Base-by-base conservation (phyloP, 352 stramenopile species). In the Elongisporangium undulatum region DNA sequence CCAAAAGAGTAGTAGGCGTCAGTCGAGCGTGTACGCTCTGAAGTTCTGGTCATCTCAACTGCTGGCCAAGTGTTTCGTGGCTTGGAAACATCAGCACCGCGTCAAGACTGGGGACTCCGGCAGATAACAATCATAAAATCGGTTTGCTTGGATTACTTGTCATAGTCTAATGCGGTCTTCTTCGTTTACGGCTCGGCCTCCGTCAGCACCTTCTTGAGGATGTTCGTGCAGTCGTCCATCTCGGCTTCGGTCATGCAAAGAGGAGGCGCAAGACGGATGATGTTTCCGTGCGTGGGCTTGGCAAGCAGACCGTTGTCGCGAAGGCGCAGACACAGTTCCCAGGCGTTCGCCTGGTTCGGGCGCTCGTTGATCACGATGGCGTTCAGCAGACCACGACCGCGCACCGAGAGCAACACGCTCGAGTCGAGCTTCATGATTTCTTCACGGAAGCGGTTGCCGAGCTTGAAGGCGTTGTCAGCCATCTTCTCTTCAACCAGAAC, bases 231-330 rank as follows among this genome's bases (percentile, higher is more conserved):
- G 69, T 98, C 73, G 66, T 98, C 87, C 64, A 98, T 89, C 77
- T 98, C 80, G 38, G 75, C 70, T 66, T 98, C 88, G 20, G 80
- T 97, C 74, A 99, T 99, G 52, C 91, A 96, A 53, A 99, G 85
- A 41, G 96, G 96, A 20, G 97, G 97, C 29, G 97, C 96, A 53
- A 99, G 93, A 49, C 96, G 92, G 72, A 99, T 99, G 72, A 99
- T 98, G 79, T 99, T 98, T 63, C 94, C 96, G 71, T 99, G 98
- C 49, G 98, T 99, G 16, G 97, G 98, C 79, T 99, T 99, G 53
- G 98, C 97, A 24, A 99, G 79, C 34, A 99, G 71, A 1, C 97
- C 97, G 67, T 97, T 90, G 62, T 99, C 79, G 64, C 85, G 94
- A 73, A 99, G 85, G 54, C 89, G 86, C 53, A 99, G 68, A 71